These are phyloP conservation scores for Hemerocallis citrina DNA, from an alignment of 106 monocot species.

Conservation along the genomic window DNA sequence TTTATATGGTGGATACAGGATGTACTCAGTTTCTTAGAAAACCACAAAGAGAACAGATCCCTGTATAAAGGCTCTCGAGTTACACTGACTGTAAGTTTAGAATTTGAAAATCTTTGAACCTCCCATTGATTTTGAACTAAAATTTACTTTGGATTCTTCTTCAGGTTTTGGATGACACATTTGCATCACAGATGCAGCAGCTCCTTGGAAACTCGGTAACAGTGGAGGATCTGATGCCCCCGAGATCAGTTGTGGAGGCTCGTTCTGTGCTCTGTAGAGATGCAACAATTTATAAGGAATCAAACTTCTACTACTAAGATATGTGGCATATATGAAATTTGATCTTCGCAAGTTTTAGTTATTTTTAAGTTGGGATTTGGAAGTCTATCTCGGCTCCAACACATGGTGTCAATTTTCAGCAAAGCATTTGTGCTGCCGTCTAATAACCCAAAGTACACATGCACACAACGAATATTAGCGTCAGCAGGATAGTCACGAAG, in stretches of 20 bases:
- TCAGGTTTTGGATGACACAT: conserved; percentile 88
- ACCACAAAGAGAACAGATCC: conserved; percentile 78
- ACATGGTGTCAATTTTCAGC: too few relatives aligned
- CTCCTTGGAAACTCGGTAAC: conserved; percentile 75
- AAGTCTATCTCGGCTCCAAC: too few relatives aligned
- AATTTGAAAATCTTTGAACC: neutral
- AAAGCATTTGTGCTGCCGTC: too few relatives aligned
- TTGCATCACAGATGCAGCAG: conserved; percentile 95
- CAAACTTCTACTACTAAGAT: conserved; percentile 71
- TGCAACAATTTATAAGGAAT: conserved; percentile 52
- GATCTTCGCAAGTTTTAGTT: too few relatives aligned
- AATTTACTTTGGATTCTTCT: neutral
- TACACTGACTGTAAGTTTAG: conserved; percentile 63
- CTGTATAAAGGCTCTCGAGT: conserved; percentile 88
- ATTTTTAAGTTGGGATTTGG: too few relatives aligned
- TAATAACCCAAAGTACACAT: too few relatives aligned
- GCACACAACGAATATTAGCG: too few relatives aligned
- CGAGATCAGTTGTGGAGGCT: conserved; percentile 86
- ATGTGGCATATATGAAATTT: conserved; percentile 10
- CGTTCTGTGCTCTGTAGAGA: conserved; percentile 92
- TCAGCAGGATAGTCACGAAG: too few relatives aligned
- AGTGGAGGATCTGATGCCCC: conserved; percentile 78
- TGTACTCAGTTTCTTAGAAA: conserved; percentile 85
- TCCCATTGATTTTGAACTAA: neutral
- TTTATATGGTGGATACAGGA: conserved; percentile 43